Base-by-base conservation (phyloP, 257 asterid genomes). In the Plantago major region DNA sequence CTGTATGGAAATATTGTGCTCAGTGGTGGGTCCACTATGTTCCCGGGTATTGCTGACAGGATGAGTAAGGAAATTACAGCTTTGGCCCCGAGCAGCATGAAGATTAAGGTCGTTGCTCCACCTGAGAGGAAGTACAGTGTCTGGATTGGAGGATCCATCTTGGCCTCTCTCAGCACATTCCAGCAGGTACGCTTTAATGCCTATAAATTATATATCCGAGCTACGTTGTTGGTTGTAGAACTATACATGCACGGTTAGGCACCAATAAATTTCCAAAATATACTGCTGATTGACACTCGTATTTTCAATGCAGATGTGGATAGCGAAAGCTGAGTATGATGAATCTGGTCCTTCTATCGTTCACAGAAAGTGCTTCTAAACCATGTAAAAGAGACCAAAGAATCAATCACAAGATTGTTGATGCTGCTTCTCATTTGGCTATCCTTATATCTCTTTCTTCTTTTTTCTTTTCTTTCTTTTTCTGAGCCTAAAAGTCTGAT, bases 151-250 rank as follows among this genome's bases (percentile, higher is more conserved):
- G 84, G 84, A 30, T 79, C 84, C 13, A 79, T 79, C 42, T 72
- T 79, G 79, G 84, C 84, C 50, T 79, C 84, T 42, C 84, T 79
- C 56, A 79, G 84, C 84, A 79, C 84, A 13, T 79, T 79, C 85
- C 85, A 79, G 74, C 85, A 79, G 85, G 85, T 79, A 73, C 16
- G 7, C 13, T 28, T 9, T 3, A 26, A 17, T 5, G 16, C 53
- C 18, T 63, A 26, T 4, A n/a, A n/a, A n/a, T n/a, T n/a, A n/a
- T 9, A 10, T 45, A 47, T 6, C n/a, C 12, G 19, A 15, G n/a
- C 43, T 17, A 6, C 26, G 6, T 11, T 45, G 15, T 5, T 14
- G 44, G 40, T 46, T 51, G 37, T n/a, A 51, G 3, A 10, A 51
- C 26, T 8, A 51, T 22, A 22, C 26, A 2, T 22, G 26, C 26